Percentiles rank a stretch among this genome's conserved stretches.
These are phyloP conservation scores for Clausena lansium DNA, from an alignment of 345 rosid genomes.

Conservation along the genomic window DNA sequence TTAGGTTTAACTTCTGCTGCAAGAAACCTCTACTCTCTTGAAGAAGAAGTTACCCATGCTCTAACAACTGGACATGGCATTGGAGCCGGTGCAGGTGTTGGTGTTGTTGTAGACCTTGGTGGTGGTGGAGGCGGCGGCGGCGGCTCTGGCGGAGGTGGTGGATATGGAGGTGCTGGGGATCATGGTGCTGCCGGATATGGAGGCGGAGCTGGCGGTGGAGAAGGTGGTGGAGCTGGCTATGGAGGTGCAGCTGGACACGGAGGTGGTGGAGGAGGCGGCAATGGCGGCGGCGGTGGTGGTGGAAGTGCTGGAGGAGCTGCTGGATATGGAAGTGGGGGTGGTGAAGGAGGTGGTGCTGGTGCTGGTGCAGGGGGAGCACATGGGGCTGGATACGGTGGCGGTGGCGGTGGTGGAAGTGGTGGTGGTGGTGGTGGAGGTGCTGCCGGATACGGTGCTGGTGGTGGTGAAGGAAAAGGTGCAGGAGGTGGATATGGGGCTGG, in stretches of 20 bases:
- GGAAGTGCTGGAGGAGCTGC: constrained; percentile 20
- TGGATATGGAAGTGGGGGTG: constrained; percentile 27
- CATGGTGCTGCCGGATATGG: constrained; percentile 20
- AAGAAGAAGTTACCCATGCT: constrained; percentile 21
- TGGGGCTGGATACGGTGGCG: constrained; percentile 19
- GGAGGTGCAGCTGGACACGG: constrained; percentile 26
- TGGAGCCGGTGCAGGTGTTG: constrained; percentile 23
- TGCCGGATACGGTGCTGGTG: constrained; percentile 14
- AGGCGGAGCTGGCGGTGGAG: constrained; percentile 25
- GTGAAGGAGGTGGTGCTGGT: constrained; percentile 19
- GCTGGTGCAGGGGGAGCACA: neutral
- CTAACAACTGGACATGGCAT: constrained; percentile 9
- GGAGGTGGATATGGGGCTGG: constrained; percentile 31
- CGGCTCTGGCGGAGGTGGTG: constrained; percentile 27
- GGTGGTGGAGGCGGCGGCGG: constrained; percentile 20
- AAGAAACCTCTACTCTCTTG: constrained; percentile 36
- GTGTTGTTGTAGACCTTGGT: constrained; percentile 14
- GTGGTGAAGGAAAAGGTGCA: constrained; percentile 29
- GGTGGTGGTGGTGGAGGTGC: constrained; percentile 21
- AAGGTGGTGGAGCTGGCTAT: constrained; percentile 27
- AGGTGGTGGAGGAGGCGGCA: constrained; percentile 26
- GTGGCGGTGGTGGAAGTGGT: constrained; percentile 21
- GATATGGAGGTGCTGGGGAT: constrained; percentile 23
- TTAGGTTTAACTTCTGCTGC: constrained; percentile 40
- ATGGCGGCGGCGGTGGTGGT: constrained; percentile 24